Percentiles rank a stretch among this genome's conserved stretches.
phyloP scores from a whole-genome alignment of 2,329 filamentous ascomycete species.

The Hypoxylon sp. region DNA sequence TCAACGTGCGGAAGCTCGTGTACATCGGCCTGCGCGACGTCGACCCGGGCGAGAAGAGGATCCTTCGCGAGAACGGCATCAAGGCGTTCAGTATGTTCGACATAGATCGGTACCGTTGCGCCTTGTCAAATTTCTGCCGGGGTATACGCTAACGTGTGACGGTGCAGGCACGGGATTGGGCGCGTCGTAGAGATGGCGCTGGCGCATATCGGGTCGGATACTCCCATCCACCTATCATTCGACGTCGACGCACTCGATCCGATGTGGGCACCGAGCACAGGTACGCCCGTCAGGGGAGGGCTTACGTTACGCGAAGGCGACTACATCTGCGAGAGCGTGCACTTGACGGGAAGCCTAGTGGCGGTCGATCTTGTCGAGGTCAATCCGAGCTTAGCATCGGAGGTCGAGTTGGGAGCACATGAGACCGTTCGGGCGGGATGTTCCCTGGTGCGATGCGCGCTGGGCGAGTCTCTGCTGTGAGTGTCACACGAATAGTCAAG shows the following conservation, averaged over 20 bases:
- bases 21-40: slow-evolving; percentile 97
- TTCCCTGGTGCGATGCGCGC: slow-evolving; percentile 87
- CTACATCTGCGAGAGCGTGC: slow-evolving; percentile 90
- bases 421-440: slow-evolving; percentile 92
- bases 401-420: slow-evolving; percentile 68
- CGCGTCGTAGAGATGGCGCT: slow-evolving; percentile 98
- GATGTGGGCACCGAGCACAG: slow-evolving; percentile 94
- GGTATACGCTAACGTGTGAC: background rate
- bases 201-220: slow-evolving; percentile 91
- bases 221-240: slow-evolving; percentile 95
- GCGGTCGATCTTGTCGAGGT: slow-evolving; percentile 86
- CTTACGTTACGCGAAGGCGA: slow-evolving; percentile 94
- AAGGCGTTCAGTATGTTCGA: slow-evolving; percentile 99
- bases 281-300: slow-evolving; percentile 91
- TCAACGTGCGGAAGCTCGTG: slow-evolving; percentile 84
- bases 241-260: slow-evolving; percentile 97
- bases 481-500: background rate
- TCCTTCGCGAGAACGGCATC: slow-evolving; percentile 86
- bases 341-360: slow-evolving; percentile 79
- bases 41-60: slow-evolving; percentile 91
- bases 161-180: slow-evolving; percentile 82
- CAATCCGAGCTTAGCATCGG: slow-evolving; percentile 74
- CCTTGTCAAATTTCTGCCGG: background rate
- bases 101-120: slow-evolving; percentile 79
- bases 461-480: slow-evolving; percentile 88